Conservation (phyloP, 2,329 filamentous ascomycete genomes). For the Chaetoscypha palmicola region DNA sequence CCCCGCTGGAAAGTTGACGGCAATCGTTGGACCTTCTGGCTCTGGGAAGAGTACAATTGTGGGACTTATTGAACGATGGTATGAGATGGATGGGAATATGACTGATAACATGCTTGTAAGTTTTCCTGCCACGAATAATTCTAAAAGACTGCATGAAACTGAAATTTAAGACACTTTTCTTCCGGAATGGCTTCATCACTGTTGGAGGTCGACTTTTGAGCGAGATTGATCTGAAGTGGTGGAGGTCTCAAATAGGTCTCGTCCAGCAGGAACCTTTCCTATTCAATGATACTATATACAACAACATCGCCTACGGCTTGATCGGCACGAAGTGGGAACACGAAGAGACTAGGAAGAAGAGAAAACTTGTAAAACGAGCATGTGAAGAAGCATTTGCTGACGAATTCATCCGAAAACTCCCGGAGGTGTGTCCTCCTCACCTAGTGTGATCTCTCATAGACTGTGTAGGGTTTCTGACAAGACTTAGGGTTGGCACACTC, state of each 20-base stretch:
- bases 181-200: constrained; percentile 18
- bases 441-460: too few relatives aligned
- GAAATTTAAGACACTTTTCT: constrained; percentile 18
- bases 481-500: constrained; percentile 41
- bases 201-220: constrained; percentile 16
- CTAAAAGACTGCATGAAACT: background rate
- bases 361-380: constrained; percentile 33
- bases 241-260: constrained; percentile 50
- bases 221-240: constrained; percentile 48
- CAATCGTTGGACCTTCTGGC: constrained; percentile 38
- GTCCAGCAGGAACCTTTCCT: constrained; percentile 61
- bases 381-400: constrained; percentile 50
- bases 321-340: constrained; percentile 19
- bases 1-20: constrained; percentile 33
- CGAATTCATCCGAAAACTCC: constrained; percentile 47
- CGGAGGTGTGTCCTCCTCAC: constrained; percentile 47
- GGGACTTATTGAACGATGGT: constrained; percentile 37
- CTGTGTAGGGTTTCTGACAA: too few relatives aligned
- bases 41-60: constrained; percentile 37
- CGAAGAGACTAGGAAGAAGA: constrained; percentile 11
- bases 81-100: constrained; percentile 25
- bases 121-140: background rate
- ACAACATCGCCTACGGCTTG: constrained; percentile 44
- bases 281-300: constrained; percentile 56
- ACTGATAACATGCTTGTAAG: constrained; percentile 23